These are phyloP conservation scores for Trichocladium uniseriatum DNA, from an alignment of 495 filamentous ascomycete genomes.

Conservation along the genomic window DNA sequence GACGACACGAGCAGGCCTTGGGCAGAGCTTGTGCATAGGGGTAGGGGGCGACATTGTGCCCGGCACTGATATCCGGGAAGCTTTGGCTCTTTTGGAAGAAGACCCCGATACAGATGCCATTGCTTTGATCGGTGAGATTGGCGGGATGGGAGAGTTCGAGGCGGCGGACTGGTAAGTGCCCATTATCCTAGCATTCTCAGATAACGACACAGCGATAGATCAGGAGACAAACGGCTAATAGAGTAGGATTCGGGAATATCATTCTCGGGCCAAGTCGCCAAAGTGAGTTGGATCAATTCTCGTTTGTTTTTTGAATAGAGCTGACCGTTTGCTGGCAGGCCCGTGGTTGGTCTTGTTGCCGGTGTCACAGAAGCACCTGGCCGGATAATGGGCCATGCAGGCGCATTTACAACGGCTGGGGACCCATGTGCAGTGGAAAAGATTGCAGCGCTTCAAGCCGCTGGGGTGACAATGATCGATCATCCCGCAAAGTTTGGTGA, in stretches of 20 bases:
- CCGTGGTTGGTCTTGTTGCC: slow-evolving; percentile 70
- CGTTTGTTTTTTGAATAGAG: not conserved
- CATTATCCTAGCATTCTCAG: too few species aligned
- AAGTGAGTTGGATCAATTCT: slow-evolving; percentile 44
- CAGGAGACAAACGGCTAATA: too few species aligned
- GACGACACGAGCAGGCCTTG: slow-evolving; percentile 69
- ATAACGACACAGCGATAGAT: too few species aligned
- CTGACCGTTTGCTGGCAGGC: slow-evolving; percentile 36
- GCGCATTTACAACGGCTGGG: slow-evolving; percentile 61
- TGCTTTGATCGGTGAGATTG: slow-evolving; percentile 76
- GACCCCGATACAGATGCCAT: slow-evolving; percentile 75
- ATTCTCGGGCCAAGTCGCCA: slow-evolving; percentile 45
- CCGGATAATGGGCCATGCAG: slow-evolving; percentile 82
- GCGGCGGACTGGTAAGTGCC: slow-evolving; percentile 58
- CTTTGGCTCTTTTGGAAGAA: slow-evolving; percentile 59
- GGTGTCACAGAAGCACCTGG: slow-evolving; percentile 57
- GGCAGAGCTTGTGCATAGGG: slow-evolving; percentile 78
- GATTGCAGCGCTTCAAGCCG: slow-evolving; percentile 56
- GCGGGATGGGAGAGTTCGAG: slow-evolving; percentile 71
- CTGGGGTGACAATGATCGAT: slow-evolving; percentile 65
- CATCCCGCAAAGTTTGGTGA: slow-evolving; percentile 75
- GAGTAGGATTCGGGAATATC: slow-evolving; percentile 52
- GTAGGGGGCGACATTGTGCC: slow-evolving; percentile 81
- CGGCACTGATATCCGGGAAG: slow-evolving; percentile 75
- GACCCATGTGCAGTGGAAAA: slow-evolving; percentile 59